Evolutionary conservation across 2,329 filamentous ascomycete species (phyloP), one percentile per base, ranked within the genome.

Genomic region (Fusarium luffae): DNA sequence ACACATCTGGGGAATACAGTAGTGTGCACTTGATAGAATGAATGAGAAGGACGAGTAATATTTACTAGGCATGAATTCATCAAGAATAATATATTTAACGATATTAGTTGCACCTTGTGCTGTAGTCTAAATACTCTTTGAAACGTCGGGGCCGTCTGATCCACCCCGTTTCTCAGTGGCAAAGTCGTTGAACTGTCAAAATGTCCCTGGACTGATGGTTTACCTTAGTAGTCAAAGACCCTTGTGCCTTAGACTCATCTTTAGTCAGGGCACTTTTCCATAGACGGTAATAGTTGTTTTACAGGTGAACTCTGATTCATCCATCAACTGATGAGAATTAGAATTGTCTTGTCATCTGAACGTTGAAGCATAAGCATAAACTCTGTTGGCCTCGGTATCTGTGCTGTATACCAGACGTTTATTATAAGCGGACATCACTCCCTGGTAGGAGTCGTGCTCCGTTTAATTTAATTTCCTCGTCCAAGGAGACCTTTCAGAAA

Each of bases 381-480:
- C 30, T 41, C 8, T 19, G 21, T 34, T 37, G 18, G 18, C 34
- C 34, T 37, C 10, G 18, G 34, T 37, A 37, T 37, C 28, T 12
- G 12, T 28, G 23, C 28, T 30, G 28, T 30, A 30, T 30, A 37
- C 34, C 34, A 37, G 34, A n/a, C 18, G 42, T 42, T 40, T 30
- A 18, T n/a, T 34, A 12, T n/a, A 30, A 34, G 21, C 65, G 59
- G 65, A 64, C 34, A 68, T 68, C 58, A 41, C n/a, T 41, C 30
- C 66, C 57, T 9, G 30, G 46, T 50, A 43, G 54, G 66, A n/a
- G 34, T 37, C 47, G 32, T 57, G 32, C 68, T 69, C 67, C 68
- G 63, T 59, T 57, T 40, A 40, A 27, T 44, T 54, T 70, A 70
- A 70, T 70, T 68, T 70, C 63, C 40, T 44, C 18, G 14, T 32